A percentile compares a stretch with the other conserved stretches of the same genome.
Conservation (phyloP, 2,329 filamentous ascomycete genomes). For the Ascochyta fabae region DNA sequence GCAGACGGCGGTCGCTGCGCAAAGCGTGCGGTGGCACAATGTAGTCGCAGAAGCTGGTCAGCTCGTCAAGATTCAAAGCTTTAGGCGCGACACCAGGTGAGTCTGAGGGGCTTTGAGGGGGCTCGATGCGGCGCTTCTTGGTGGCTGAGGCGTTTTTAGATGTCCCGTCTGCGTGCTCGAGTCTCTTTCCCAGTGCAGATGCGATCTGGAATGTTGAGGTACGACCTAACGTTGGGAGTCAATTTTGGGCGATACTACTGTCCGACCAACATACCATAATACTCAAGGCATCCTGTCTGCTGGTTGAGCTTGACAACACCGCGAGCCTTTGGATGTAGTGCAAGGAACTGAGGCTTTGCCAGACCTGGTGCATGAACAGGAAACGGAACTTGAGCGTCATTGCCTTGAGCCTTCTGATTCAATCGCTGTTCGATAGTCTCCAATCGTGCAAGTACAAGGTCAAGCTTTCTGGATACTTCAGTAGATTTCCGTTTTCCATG, state of each 20-base stretch:
- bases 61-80: background rate
- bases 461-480: slow-evolving; percentile 1
- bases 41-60: slow-evolving; percentile 2
- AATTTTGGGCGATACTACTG: background rate
- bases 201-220: background rate
- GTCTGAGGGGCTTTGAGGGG: background rate
- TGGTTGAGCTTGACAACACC: slow-evolving; percentile 3
- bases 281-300: slow-evolving; percentile 2
- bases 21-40: background rate
- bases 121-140: background rate
- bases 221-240: background rate
- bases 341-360: background rate
- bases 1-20: background rate
- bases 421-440: background rate
- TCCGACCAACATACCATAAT: background rate
- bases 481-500: background rate
- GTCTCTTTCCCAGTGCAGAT: slow-evolving; percentile 1
- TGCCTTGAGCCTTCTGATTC: background rate
- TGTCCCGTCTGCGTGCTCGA: background rate
- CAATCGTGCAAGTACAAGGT: background rate
- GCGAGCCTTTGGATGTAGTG: background rate
- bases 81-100: background rate
- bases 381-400: background rate
- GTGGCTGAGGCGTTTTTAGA: background rate
- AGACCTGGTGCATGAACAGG: background rate